Conservation (phyloP, 2,329 filamentous ascomycete species). For the Teratosphaeria epicoccoides region DNA sequence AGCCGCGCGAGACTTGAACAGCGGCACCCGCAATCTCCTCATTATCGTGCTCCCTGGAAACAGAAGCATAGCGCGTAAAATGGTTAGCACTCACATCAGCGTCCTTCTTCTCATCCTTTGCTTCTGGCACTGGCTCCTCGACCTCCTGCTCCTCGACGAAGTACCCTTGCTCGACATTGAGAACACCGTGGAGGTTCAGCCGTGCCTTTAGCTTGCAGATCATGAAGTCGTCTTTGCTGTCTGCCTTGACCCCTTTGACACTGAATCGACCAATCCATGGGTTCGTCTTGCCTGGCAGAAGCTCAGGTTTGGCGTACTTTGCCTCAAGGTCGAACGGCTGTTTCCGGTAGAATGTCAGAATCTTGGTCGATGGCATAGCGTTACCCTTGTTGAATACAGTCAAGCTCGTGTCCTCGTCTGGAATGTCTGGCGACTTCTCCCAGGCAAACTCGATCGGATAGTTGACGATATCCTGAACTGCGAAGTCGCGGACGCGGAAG, state of each 20-base stretch:
- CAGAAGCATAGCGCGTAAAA: slow-evolving; percentile 12
- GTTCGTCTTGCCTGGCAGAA: slow-evolving; percentile 77
- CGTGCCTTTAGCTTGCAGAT: slow-evolving; percentile 99
- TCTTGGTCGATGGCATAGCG: slow-evolving; percentile 95
- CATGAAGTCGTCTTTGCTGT: slow-evolving; percentile 94
- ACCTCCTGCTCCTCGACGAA: slow-evolving; percentile 97
- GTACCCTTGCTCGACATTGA: slow-evolving; percentile 95
- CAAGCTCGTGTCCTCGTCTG: slow-evolving; percentile 93
- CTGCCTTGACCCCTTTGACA: slow-evolving; percentile 92
- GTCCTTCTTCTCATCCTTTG: slow-evolving; percentile 50
- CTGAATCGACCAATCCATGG: slow-evolving; percentile 97
- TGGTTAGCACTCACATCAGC: slow-evolving; percentile 54
- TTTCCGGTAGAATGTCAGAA: slow-evolving; percentile 98
- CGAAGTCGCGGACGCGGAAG: slow-evolving; percentile 97
- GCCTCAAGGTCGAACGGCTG: slow-evolving; percentile 95
- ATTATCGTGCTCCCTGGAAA: slow-evolving; percentile 14
- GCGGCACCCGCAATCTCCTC: background rate
- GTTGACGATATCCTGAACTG: slow-evolving; percentile 92
- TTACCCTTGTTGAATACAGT: slow-evolving; percentile 98
- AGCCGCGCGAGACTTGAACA: background rate
- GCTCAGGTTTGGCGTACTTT: slow-evolving; percentile 76
- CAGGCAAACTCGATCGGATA: slow-evolving; percentile 98
- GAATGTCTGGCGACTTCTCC: slow-evolving; percentile 97
- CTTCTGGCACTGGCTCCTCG: slow-evolving; percentile 77
- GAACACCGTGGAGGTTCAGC: slow-evolving; percentile 87